Conservation (phyloP, 179 eudicot species). For the Dionaea muscipula region DNA sequence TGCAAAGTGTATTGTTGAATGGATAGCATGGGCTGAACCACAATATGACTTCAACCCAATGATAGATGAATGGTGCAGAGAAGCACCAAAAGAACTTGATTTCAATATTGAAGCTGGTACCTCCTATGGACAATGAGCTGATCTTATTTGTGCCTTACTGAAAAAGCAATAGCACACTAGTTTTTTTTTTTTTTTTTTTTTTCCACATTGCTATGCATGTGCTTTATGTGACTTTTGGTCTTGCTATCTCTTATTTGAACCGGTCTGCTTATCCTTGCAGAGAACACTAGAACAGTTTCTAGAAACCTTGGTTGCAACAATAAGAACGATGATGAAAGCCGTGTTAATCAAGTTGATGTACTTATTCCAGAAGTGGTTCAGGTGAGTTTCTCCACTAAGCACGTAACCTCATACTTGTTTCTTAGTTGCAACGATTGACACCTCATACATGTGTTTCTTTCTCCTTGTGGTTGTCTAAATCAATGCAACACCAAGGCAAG, state of each 20-base stretch:
- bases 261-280: constrained; percentile 35
- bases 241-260: not conserved
- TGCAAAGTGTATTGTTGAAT: constrained; percentile 82
- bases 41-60: constrained; percentile 87
- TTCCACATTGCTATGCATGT: not conserved
- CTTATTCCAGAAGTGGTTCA: constrained; percentile 86
- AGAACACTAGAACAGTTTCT: constrained; percentile 76
- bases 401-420: not conserved
- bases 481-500: no score
- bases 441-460: no score
- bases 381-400: constrained; percentile 29
- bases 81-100: constrained; percentile 91
- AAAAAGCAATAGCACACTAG: not conserved
- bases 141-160: not conserved
- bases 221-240: not conserved
- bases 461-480: no score
- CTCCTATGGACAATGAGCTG: not conserved
- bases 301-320: constrained; percentile 66
- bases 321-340: constrained; percentile 18
- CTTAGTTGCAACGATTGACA: not conserved
- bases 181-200: not conserved
- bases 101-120: constrained; percentile 95
- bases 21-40: constrained; percentile 99
- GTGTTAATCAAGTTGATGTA: constrained; percentile 50
- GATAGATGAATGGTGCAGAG: constrained; percentile 99